A percentile compares a stretch with the other conserved stretches of the same genome.
Evolutionary conservation across 2,329 filamentous ascomycete genomes (phyloP).

Genomic region (Acrodontium crateriforme): DNA sequence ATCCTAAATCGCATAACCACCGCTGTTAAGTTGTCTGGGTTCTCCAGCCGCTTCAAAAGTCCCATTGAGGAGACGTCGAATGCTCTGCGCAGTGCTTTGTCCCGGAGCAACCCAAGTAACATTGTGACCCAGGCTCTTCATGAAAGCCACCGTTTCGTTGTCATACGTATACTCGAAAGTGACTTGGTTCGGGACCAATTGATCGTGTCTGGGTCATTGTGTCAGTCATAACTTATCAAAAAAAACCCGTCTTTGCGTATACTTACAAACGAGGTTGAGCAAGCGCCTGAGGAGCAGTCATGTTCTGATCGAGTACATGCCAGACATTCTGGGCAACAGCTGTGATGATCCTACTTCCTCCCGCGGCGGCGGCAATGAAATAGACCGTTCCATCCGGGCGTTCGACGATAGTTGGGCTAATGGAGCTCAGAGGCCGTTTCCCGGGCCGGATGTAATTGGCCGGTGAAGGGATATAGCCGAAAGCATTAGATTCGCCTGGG

Average conservation of each 20-base stretch:
- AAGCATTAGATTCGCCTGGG: slow-evolving; percentile 61
- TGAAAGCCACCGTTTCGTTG: slow-evolving; percentile 47
- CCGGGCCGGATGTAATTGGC: slow-evolving; percentile 69
- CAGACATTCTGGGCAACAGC: slow-evolving; percentile 61
- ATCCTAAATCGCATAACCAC: slow-evolving; percentile 36
- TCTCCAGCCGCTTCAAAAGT: slow-evolving; percentile 68
- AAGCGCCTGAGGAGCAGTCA: slow-evolving; percentile 49
- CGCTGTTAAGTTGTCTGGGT: slow-evolving; percentile 58
- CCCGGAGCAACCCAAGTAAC: slow-evolving; percentile 53
- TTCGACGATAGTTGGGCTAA: slow-evolving; percentile 67
- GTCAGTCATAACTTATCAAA: too few relatives aligned
- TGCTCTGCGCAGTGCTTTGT: slow-evolving; percentile 55
- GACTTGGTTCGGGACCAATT: slow-evolving; percentile 58
- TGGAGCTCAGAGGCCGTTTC: slow-evolving; percentile 74
- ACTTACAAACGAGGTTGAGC: slow-evolving; percentile 50
- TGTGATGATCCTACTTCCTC: slow-evolving; percentile 71
- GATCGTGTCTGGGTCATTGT: too few relatives aligned
- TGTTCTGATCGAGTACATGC: slow-evolving; percentile 53
- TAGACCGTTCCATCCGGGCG: slow-evolving; percentile 50
- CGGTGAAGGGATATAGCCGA: slow-evolving; percentile 68
- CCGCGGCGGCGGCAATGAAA: slow-evolving; percentile 60
- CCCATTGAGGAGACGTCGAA: slow-evolving; percentile 48
- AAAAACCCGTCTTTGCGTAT: too few relatives aligned
- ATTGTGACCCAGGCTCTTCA: slow-evolving; percentile 55
- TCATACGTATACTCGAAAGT: slow-evolving; percentile 57